A percentile compares a stretch with the other conserved stretches of the same genome.
Conservation (phyloP, 2,329 filamentous ascomycete species). For the Penicillium rolfsii region DNA sequence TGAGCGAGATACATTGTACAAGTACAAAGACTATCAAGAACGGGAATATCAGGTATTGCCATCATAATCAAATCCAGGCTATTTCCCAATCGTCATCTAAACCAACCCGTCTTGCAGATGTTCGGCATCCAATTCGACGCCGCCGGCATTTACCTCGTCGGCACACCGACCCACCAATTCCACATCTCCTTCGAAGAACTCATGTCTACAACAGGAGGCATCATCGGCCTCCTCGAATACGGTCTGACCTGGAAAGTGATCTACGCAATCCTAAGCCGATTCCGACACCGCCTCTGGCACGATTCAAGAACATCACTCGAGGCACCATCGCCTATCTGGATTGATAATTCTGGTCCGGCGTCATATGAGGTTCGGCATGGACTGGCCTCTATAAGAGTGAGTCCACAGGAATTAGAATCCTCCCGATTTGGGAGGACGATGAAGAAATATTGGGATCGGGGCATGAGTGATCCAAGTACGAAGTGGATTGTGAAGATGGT, state of each 20-base stretch:
- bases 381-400: conserved; percentile 18
- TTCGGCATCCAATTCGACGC: conserved; percentile 29
- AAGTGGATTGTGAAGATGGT: conserved; percentile 16
- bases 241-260: conserved; percentile 24
- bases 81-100: background rate
- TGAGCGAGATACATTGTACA: background rate
- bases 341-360: conserved; percentile 25
- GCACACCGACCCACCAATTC: conserved; percentile 24
- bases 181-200: conserved; percentile 28
- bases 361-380: conserved; percentile 26
- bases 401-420: conserved; percentile 18
- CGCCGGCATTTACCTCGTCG: conserved; percentile 27
- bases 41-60: background rate
- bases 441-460: conserved; percentile 25
- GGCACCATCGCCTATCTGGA: conserved; percentile 19
- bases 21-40: background rate
- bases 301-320: conserved; percentile 10
- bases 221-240: conserved; percentile 27
- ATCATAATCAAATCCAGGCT: background rate
- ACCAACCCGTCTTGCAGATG: conserved; percentile 2
- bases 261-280: conserved; percentile 12
- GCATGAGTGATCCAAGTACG: conserved; percentile 9
- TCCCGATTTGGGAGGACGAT: conserved; percentile 23
- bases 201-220: conserved; percentile 21
- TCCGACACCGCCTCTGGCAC: conserved; percentile 22